These are phyloP conservation scores for Cyclocybe aegerita DNA, from an alignment of 768 basidiomycete genomes.

Conservation along the genomic window DNA sequence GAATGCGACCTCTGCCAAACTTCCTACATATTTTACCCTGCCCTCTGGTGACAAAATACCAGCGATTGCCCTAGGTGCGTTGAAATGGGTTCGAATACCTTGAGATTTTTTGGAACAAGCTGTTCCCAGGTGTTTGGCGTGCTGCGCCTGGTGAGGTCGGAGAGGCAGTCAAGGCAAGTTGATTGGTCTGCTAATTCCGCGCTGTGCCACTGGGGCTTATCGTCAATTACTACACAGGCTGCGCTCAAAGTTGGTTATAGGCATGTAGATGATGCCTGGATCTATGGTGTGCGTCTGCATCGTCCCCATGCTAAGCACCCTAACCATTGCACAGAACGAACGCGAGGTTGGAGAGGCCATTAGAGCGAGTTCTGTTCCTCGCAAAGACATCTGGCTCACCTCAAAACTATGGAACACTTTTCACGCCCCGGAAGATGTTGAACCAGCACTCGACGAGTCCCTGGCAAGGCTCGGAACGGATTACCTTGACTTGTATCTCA, in stretches of 20 bases:
- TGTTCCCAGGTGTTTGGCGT: slow-evolving; percentile 58
- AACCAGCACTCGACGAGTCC: slow-evolving; percentile 64
- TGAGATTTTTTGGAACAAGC: no score
- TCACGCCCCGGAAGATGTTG: slow-evolving; percentile 74
- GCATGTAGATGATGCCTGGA: slow-evolving; percentile 77
- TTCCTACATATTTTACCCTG: slow-evolving; percentile 54
- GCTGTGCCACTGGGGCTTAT: neutral
- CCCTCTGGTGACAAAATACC: slow-evolving; percentile 72
- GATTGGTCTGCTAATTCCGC: neutral
- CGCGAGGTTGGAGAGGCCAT: slow-evolving; percentile 66
- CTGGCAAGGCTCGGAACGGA: slow-evolving; percentile 58
- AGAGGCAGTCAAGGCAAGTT: slow-evolving; percentile 55
- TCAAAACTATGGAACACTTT: slow-evolving; percentile 80
- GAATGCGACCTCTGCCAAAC: slow-evolving; percentile 11
- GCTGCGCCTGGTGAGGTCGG: slow-evolving; percentile 60
- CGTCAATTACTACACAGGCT: slow-evolving; percentile 28
- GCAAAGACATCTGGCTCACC: slow-evolving; percentile 69
- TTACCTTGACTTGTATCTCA: slow-evolving; percentile 80
- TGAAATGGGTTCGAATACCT: no score
- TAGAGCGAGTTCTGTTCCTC: slow-evolving; percentile 54
- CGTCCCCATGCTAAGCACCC: neutral
- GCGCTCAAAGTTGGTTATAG: slow-evolving; percentile 65
- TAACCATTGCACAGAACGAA: slow-evolving; percentile 46
- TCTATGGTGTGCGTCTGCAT: slow-evolving; percentile 48
- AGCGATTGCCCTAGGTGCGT: slow-evolving; percentile 49